Percentiles rank a stretch among this genome's conserved stretches.
Conservation (phyloP, 148 eudicot genomes). For the Camellia granthamiana region DNA sequence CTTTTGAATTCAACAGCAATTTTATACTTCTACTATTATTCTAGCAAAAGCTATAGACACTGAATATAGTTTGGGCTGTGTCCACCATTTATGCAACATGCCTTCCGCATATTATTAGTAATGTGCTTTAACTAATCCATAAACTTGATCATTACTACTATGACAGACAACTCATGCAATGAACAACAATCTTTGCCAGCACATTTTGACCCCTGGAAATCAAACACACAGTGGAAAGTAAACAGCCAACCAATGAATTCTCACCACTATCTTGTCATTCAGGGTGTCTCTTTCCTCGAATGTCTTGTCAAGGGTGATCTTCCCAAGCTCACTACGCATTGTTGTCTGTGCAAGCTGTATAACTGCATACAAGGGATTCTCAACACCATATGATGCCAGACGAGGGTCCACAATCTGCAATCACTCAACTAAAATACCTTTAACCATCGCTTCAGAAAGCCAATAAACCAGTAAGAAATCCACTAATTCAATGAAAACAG, state of each 20-base stretch:
- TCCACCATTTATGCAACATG: background rate
- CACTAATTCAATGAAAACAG: background rate
- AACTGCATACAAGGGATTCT: slow-evolving; percentile 76
- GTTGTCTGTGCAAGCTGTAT: slow-evolving; percentile 92
- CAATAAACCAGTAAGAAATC: background rate
- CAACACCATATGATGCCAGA: slow-evolving; percentile 87
- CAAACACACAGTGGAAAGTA: background rate
- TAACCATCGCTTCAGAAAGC: background rate
- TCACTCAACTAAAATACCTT: slow-evolving; percentile 7
- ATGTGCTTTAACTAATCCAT: background rate
- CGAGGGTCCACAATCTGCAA: slow-evolving; percentile 75
- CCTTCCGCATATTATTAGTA: background rate
- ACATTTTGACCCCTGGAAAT: background rate
- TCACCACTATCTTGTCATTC: slow-evolving; percentile 89
- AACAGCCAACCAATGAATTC: slow-evolving; percentile 14
- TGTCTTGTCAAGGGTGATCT: slow-evolving; percentile 86
- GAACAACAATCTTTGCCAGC: background rate
- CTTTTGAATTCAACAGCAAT: background rate
- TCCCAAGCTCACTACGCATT: slow-evolving; percentile 95
- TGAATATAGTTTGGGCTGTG: too few species aligned
- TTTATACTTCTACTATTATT: background rate
- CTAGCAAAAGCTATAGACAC: background rate
- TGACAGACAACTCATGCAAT: background rate
- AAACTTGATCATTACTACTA: background rate
- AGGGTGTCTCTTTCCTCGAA: slow-evolving; percentile 93